Evolutionary conservation across 768 basidiomycete genomes (phyloP), one percentile per base, ranked within the genome.

Genomic region (Amanita muscaria): DNA sequence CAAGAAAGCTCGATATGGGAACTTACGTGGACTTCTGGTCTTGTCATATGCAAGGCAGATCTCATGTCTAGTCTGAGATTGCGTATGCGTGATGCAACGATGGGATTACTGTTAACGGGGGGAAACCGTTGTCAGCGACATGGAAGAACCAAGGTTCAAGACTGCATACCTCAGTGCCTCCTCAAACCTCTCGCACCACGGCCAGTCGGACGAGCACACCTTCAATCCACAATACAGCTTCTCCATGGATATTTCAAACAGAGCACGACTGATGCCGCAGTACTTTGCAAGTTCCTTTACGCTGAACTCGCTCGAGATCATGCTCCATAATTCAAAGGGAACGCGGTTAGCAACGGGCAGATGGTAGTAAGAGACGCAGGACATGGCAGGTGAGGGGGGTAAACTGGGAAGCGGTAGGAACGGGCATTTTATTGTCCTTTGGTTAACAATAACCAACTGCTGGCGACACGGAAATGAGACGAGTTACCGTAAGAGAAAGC

Each of bases 191-290:
- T 42, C 41, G 31, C 41, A 42, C 41, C 41, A 42, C 21, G 41
- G 41, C 41, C 41, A 42, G 19, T 44, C 43, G 23, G 29, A 44
- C 4, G 34, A 44, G 24, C 33, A 36, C 23, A 44, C 34, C 3
- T 44, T 44, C 10, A 44, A 7, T 3, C 24, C 15, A 5, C 25
- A 34, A 16, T 44, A 44, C 9, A 44, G 16, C 16, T 44, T 44
- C 23, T 34, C 43, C 43, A 44, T 44, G 21, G 43, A 19, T 10
- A 44, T 44, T 11, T 44, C 43, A 19, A 44, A 44, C 22, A 44
- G 15, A 3, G 43, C 15, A 16, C 43, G 25, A 25, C 16, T 44
- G 22, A 36, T 5, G 34, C 43, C 43, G 15, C 43, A 44, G 24
- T 44, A 44, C 24, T 22, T 36, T 21, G 32, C 33, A 15, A 44